Evolutionary conservation across 1,139 yeast species (phyloP).

Genomic region (Candida tetrigidarum): DNA sequence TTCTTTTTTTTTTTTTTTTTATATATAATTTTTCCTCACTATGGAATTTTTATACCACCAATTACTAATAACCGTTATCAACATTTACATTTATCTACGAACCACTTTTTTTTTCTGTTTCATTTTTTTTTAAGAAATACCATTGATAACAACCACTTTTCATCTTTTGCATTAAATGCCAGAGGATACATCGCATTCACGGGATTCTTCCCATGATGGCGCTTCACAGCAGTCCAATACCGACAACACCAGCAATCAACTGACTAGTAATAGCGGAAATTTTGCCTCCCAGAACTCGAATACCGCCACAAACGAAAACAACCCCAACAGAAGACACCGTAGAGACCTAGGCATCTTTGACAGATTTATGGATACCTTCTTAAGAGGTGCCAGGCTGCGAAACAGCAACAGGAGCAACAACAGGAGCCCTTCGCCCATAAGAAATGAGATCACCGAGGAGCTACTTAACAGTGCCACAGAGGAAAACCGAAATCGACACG

Average conservation of each 20-base stretch:
- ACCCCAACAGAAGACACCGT: constrained; percentile 10
- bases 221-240: not conserved
- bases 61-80: not conserved
- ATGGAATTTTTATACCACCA: no score
- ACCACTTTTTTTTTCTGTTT: constrained; percentile 1
- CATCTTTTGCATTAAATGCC: not conserved
- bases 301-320: constrained; percentile 3
- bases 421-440: not conserved
- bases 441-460: constrained; percentile 6
- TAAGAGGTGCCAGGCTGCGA: constrained; percentile 7
- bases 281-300: constrained; percentile 8
- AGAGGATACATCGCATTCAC: not conserved
- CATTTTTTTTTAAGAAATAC: not conserved
- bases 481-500: not conserved
- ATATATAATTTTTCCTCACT: not conserved
- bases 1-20: not conserved
- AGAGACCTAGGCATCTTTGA: constrained; percentile 15
- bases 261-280: not conserved
- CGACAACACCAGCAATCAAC: not conserved
- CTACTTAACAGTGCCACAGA: not conserved
- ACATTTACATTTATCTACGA: not conserved
- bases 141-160: not conserved
- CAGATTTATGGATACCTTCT: constrained; percentile 14
- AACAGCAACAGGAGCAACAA: constrained; percentile 3
- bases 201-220: not conserved